A percentile compares a stretch with the other conserved stretches of the same genome.
These are phyloP conservation scores for Coemansia sp. DNA, from an alignment of 192 early-diverging fungal genomes.

Conservation along the genomic window DNA sequence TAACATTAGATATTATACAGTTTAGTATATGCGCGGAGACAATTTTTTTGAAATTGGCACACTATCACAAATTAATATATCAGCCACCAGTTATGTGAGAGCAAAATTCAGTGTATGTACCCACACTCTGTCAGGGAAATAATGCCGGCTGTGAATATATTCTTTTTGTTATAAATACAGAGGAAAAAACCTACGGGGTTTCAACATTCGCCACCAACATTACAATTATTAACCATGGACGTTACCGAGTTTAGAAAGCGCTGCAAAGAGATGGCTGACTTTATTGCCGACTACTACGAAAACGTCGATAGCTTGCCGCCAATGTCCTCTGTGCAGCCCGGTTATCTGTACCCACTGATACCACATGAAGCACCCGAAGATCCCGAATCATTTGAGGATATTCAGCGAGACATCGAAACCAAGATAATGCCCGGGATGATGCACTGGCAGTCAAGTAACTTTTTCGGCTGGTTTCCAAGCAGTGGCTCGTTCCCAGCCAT, in stretches of 20 bases:
- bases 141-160: no score
- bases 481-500: conserved; percentile 59
- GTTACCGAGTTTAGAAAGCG: conserved; percentile 58
- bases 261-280: conserved; percentile 62
- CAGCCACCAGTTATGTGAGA: no score
- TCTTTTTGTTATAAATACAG: no score
- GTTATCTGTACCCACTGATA: conserved; percentile 59
- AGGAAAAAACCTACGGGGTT: no score
- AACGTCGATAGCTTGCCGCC: conserved; percentile 48
- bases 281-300: conserved; percentile 64
- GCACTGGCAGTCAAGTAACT: conserved; percentile 70
- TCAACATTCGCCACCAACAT: not conserved
- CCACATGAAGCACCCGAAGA: conserved; percentile 60
- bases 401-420: conserved; percentile 53
- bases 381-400: conserved; percentile 49
- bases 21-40: no score
- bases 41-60: no score
- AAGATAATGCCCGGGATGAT: conserved; percentile 69
- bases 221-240: conserved; percentile 31
- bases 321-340: conserved; percentile 57
- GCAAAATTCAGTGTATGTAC: no score
- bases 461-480: conserved; percentile 62
- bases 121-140: no score
- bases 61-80: no score
- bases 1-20: no score